Base-by-base conservation (phyloP, 2,329 filamentous ascomycete genomes). In the Dryadomyces quercivorus region DNA sequence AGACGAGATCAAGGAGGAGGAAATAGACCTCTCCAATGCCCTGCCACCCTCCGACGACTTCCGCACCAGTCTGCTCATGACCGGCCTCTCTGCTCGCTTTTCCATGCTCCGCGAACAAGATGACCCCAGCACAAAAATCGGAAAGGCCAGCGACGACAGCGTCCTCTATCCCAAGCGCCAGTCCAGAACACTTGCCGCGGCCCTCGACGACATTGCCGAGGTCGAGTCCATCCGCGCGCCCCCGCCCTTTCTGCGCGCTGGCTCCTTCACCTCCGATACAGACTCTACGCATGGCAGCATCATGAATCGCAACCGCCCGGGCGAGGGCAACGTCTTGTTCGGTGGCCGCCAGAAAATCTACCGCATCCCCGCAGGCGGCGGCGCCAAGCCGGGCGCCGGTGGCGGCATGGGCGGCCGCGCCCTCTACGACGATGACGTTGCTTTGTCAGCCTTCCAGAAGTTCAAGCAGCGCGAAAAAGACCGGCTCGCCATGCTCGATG, bases 91-190 rank as follows among this genome's bases (percentile, higher is more conserved):
- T 0, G 89, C 91, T 13, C 84, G 93, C 7, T 98, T 98, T 68
- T 97, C 92, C 61, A 97, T 97, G 92, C 74, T 97, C 36, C 78
- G 89, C 63, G 92, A 96, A 68, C 92, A 96, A 67, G 91, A 96
- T 66, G 90, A 96, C 63, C 92, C 92, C 1, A 85, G 75, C 58
- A 92, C 89, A 2, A 86, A 90, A 66, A 78, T 96, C 36, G 92
- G 92, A 56, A 96, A 97, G 69, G 92, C 92, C 16, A 93, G 87
- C 68, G 92, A 97, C 65, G 92, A 96, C 68, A 96, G 91, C 61
- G 91, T 97, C 3, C 71, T 97, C 20, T 86, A 82, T 59, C 87
- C 87, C 3, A 91, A 88, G 63, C 80, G 89, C 53, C 84, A 86
- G 59, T 95, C 91, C 0, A 81, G 86, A 56, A 70, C 94, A 60